These are phyloP conservation scores for Capsicum chinense DNA, from an alignment of 257 asterid genomes.

Conservation along the genomic window DNA sequence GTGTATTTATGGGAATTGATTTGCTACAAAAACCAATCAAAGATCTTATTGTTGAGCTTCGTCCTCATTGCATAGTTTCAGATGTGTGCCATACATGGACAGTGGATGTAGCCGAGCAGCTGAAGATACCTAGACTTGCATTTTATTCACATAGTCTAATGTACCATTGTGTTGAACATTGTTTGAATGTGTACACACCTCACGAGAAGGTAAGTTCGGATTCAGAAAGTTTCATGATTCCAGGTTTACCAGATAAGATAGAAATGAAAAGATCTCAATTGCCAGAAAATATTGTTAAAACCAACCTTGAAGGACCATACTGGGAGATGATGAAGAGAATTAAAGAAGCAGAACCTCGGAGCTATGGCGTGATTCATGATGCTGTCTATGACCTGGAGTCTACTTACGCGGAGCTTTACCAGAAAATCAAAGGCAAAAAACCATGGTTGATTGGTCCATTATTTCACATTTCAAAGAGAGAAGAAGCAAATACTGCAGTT, in stretches of 20 bases:
- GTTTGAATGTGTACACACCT: conserved; percentile 32
- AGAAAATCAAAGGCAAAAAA: too few relatives aligned
- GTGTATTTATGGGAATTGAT: conserved; percentile 17
- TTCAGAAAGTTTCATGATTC: conserved; percentile 35
- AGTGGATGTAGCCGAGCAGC: conserved; percentile 35
- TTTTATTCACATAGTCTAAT: conserved; percentile 30
- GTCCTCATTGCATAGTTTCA: conserved; percentile 39
- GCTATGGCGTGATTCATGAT: too few relatives aligned
- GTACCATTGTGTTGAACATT: conserved; percentile 28
- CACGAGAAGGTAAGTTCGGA: conserved; percentile 39
- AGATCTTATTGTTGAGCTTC: not conserved
- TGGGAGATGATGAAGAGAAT: too few relatives aligned
- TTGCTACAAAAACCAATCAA: conserved; percentile 35
- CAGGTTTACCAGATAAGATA: conserved; percentile 38
- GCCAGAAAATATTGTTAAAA: too few relatives aligned
- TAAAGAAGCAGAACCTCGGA: too few relatives aligned
- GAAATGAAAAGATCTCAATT: conserved; percentile 37
- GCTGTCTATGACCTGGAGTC: too few relatives aligned
- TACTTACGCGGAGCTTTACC: too few relatives aligned
- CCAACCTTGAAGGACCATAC: too few relatives aligned
- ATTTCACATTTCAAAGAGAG: conserved; percentile 30
- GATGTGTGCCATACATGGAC: conserved; percentile 46
- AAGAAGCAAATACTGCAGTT: not conserved
- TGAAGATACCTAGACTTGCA: conserved; percentile 39
- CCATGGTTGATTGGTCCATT: conserved; percentile 36